Base-by-base conservation (phyloP, 1,284 basidiomycete species). In the Microbotryomycetes sp. region DNA sequence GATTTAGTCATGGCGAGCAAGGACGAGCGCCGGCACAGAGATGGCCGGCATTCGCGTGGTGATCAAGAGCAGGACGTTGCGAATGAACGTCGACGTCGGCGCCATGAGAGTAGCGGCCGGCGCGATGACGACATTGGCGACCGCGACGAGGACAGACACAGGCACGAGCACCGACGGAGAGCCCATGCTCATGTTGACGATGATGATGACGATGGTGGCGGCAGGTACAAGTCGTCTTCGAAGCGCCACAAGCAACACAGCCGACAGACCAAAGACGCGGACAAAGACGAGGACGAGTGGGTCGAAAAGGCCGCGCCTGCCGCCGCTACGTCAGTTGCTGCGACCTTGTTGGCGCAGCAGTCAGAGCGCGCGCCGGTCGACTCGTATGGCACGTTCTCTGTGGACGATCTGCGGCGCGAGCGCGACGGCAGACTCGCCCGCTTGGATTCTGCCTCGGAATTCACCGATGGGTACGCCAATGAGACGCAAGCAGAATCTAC, bases 391-490 rank as follows among this genome's bases (percentile, higher is more conserved):
- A 67, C 67, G 1, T 69, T 71, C 61, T 45, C 29, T 3, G 24
- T 66, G n/a, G 63, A 61, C 7, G 50, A 58, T 59, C 29, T 35
- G 53, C 49, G 21, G 57, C 41, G 50, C 18, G 18, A 18, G 28
- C 35, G 35, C 18, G 18, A 35, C 28, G 50, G 56, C 16, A 16
- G 35, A 9, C 18, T 41, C 11, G 9, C 35, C 9, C 9, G 18
- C 11, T 41, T 41, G 30, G 49, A 59, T 21, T 54, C 61, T 45
- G 35, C 55, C 2, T 59, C 57, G 18, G 59, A 67, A 56, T 75
- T 86, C 56, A 86, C 83, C 2, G 87, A 90, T 35, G 84, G 80
- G 18, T 89, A 87, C 70, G 87, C 85, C 16, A 86, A 88, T 50
- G 73, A 80, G 1, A 81, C 3, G 72, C 72, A 7, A 77, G 83